Evolutionary conservation across 208 protist genomes (phyloP), one percentile per base, ranked within the genome.

Genomic region (Trypanosoma mega): DNA sequence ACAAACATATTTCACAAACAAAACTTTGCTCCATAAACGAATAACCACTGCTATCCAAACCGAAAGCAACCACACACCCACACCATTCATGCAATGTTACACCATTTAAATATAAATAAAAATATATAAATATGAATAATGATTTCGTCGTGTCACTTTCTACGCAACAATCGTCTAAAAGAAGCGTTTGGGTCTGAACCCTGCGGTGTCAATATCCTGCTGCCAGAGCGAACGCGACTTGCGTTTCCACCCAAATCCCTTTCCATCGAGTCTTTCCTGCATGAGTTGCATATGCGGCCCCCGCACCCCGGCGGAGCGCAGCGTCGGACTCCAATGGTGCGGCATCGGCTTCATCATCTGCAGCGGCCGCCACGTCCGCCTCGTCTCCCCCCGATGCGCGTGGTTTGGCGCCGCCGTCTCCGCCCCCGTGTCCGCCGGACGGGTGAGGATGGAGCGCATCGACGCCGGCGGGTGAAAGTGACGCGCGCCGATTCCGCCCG

Each of bases 181-280:
- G 78, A 86, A 92, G 8, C 87, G 78, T 43, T 91, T 78, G 0
- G 87, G 87, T 9, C 87, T 75, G 69, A 94, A 94, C 26, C 87
- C 87, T 29, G 80, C 78, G 1, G 87, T 94, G 45, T 59, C 75
- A 48, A 88, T 76, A 52, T 94, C 87, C 48, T 91, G 87, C 72
- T 94, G 87, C 87, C 87, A 94, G 2, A 94, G 73, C 0, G 78
- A 90, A 36, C 87, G 78, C 0, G 84, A 87, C 68, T 92, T 94
- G 16, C 76, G 71, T 57, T 94, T 94, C 83, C 84, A 94, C 2
- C 87, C 87, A 64, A 94, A 92, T 24, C 87, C 87, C 61, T 90
- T 90, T 37, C 79, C 75, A 64, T 94, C 82, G 14, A 94, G 59
- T 16, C 87, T 78, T 53, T 94, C 84, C 57, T 94, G 87, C 69